Percentiles rank a stretch among this genome's conserved stretches.
Conservation (phyloP, 2,329 filamentous ascomycete genomes). For the Kalaharituber pfeilii region DNA sequence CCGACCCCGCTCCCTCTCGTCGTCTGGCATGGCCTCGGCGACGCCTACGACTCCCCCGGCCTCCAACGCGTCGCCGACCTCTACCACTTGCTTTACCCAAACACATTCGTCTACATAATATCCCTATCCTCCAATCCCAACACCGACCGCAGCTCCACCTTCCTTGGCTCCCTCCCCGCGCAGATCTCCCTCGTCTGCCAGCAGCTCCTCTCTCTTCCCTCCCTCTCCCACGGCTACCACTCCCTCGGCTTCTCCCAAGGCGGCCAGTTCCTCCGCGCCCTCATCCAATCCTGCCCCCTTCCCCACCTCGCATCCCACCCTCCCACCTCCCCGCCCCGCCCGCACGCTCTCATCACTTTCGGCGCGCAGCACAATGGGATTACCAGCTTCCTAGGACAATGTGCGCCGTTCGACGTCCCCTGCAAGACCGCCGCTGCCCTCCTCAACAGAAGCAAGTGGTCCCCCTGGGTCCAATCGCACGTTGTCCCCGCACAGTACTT, state of each 20-base stretch:
- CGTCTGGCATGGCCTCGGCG: slow-evolving; percentile 82
- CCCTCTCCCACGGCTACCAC: slow-evolving; percentile 49
- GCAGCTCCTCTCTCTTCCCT: slow-evolving; percentile 56
- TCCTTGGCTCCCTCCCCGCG: slow-evolving; percentile 71
- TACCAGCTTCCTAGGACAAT: slow-evolving; percentile 53
- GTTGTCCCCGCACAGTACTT: slow-evolving; percentile 93
- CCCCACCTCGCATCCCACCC: too few relatives aligned
- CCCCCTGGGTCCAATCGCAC: slow-evolving; percentile 53
- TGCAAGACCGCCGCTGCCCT: slow-evolving; percentile 67
- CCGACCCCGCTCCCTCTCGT: slow-evolving; percentile 56
- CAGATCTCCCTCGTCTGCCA: slow-evolving; percentile 63
- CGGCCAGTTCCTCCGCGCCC: slow-evolving; percentile 84
- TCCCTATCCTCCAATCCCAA: slow-evolving; percentile 47
- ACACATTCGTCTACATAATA: slow-evolving; percentile 69
- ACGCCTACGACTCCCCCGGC: slow-evolving; percentile 59
- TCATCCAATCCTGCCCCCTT: slow-evolving; percentile 57
- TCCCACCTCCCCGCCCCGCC: slow-evolving; percentile 47
- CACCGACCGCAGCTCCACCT: slow-evolving; percentile 64
- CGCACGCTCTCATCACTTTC: slow-evolving; percentile 70
- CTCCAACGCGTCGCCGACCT: slow-evolving; percentile 54
- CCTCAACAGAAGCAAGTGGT: slow-evolving; percentile 67
- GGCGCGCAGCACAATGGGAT: slow-evolving; percentile 91
- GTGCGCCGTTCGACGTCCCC: slow-evolving; percentile 53
- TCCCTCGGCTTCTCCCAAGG: slow-evolving; percentile 91
- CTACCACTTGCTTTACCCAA: slow-evolving; percentile 54